Conservation (phyloP, 768 basidiomycete genomes). For the Sarcodon aspratus region DNA sequence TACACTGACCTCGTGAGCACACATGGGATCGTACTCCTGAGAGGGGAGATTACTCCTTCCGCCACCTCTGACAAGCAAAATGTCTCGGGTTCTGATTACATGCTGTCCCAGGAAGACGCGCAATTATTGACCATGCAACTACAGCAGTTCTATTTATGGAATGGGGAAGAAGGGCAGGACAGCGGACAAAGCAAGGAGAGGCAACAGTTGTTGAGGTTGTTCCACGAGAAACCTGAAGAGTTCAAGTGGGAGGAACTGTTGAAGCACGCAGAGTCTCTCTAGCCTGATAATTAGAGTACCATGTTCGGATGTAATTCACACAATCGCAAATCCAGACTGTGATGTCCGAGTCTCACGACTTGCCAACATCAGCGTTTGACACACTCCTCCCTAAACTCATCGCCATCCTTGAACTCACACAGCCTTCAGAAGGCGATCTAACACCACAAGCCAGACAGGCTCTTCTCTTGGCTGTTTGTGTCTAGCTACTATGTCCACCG, state of each 20-base stretch:
- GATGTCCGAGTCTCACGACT: neutral
- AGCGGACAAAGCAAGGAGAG: conserved; percentile 24
- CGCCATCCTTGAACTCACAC: conserved; percentile 48
- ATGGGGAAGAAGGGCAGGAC: conserved; percentile 18
- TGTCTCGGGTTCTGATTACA: conserved; percentile 29
- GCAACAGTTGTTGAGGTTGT: conserved; percentile 45
- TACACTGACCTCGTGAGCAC: conserved; percentile 81
- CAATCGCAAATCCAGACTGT: neutral
- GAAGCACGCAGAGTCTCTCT: conserved; percentile 23
- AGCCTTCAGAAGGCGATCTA: conserved; percentile 38
- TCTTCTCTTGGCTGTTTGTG: conserved; percentile 51
- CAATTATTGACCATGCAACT: conserved; percentile 71
- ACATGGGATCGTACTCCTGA: conserved; percentile 75
- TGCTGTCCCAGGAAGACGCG: conserved; percentile 73
- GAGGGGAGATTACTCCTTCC: conserved; percentile 83
- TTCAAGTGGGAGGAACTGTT: conserved; percentile 82
- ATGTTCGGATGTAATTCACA: neutral
- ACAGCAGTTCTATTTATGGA: conserved; percentile 81
- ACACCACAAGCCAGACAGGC: conserved; percentile 55
- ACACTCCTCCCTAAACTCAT: conserved; percentile 45
- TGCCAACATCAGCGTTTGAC: neutral
- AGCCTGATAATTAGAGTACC: neutral
- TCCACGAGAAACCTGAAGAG: conserved; percentile 67
- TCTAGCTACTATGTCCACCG: neutral
- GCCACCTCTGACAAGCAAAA: conserved; percentile 29